Conservation (phyloP, 768 basidiomycete species). For the Trametes cingulata region DNA sequence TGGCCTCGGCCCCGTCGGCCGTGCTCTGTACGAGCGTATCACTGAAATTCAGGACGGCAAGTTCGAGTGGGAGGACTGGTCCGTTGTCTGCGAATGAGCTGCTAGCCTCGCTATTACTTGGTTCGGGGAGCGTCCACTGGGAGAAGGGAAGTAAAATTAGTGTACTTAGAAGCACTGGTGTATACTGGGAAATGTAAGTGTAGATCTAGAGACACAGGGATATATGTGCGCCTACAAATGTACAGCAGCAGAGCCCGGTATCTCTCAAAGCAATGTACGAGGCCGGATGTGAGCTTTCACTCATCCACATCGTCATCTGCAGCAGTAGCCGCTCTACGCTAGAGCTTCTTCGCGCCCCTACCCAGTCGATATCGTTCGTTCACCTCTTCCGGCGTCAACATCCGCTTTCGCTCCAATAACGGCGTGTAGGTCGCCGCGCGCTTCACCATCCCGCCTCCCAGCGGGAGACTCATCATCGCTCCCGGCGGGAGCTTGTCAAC, state of each 20-base stretch:
- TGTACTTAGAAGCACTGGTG: slow-evolving; percentile 4
- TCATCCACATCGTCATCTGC: slow-evolving; percentile 20
- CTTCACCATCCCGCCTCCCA: slow-evolving; percentile 72
- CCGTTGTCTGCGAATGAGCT: slow-evolving; percentile 41
- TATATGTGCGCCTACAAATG: background rate
- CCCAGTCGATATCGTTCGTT: slow-evolving; percentile 81
- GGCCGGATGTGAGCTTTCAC: no score
- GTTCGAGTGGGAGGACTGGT: slow-evolving; percentile 64
- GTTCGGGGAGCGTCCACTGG: background rate
- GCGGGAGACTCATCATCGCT: slow-evolving; percentile 50
- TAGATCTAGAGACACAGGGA: slow-evolving; percentile 13
- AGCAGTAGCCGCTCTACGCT: slow-evolving; percentile 4
- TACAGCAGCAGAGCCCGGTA: no score
- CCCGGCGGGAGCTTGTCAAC: slow-evolving; percentile 10
- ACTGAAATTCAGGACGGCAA: slow-evolving; percentile 75
- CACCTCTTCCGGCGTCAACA: slow-evolving; percentile 68
- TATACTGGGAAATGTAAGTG: slow-evolving; percentile 12
- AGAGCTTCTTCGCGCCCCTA: slow-evolving; percentile 51
- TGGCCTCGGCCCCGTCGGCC: slow-evolving; percentile 57
- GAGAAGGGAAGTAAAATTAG: background rate
- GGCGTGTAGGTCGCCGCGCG: slow-evolving; percentile 65
- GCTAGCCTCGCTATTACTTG: background rate
- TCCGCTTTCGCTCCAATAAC: slow-evolving; percentile 63
- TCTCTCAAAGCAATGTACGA: background rate
- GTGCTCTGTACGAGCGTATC: slow-evolving; percentile 70